phyloP scores from a whole-genome alignment of 371 early-diverging fungal species.

The Mucor circinelloides region DNA sequence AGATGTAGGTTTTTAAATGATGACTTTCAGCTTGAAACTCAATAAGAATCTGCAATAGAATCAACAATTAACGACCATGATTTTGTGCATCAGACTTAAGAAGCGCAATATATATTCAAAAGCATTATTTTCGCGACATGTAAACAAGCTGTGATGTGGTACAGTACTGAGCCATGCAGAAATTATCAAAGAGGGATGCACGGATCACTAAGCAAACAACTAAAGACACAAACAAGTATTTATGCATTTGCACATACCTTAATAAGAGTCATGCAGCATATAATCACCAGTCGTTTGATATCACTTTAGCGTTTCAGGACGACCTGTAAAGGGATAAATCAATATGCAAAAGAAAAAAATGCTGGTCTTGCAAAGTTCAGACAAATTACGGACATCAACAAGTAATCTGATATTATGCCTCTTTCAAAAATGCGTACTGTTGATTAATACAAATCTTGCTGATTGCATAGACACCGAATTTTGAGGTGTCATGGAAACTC shows the following conservation, averaged over 20 bases:
- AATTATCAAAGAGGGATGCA: neutral
- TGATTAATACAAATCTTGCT: too few species aligned
- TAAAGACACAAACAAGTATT: neutral
- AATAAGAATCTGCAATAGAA: neutral
- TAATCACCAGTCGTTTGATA: too few species aligned
- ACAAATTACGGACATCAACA: too few species aligned
- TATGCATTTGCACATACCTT: neutral
- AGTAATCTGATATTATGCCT: too few species aligned
- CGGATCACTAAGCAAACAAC: neutral
- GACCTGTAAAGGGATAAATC: too few species aligned
- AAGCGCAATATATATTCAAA: neutral
- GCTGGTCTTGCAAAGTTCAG: too few species aligned
- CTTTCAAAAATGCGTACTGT: too few species aligned
- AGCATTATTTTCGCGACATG: neutral
- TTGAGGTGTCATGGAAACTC: too few species aligned
- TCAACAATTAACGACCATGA: neutral
- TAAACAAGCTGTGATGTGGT: neutral
- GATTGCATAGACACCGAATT: too few species aligned
- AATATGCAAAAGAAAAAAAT: too few species aligned
- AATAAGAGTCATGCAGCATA: too few species aligned
- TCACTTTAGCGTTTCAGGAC: too few species aligned
- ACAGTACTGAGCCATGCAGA: neutral
- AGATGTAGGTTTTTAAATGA: neutral
- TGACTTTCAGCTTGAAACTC: neutral
- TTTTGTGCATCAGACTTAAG: neutral